Conservation (phyloP, 2,329 filamentous ascomycete genomes). For the Allantophomopsis cytisporea region DNA sequence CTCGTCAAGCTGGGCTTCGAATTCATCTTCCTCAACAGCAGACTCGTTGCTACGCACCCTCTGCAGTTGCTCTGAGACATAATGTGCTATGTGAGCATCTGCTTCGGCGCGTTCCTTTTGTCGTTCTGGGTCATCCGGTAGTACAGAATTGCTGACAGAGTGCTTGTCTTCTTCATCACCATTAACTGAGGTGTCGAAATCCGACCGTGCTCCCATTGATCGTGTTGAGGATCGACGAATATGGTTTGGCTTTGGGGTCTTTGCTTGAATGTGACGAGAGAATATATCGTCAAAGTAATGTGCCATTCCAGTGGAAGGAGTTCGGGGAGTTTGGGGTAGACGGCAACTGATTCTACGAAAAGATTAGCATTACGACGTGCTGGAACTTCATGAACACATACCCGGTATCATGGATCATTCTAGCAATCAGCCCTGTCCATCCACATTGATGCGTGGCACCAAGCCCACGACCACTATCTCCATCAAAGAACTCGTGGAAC, state of each 20-base stretch:
- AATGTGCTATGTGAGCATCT: constrained; percentile 62
- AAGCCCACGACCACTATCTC: constrained; percentile 76
- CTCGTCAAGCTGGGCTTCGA: constrained; percentile 40
- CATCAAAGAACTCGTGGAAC: constrained; percentile 98
- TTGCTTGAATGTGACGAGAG: constrained; percentile 34
- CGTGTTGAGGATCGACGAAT: constrained; percentile 69
- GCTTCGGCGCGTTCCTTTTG: constrained; percentile 36
- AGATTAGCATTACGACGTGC: constrained; percentile 24
- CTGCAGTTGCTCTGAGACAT: constrained; percentile 70
- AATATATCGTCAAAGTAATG: constrained; percentile 96
- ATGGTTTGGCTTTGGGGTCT: constrained; percentile 30
- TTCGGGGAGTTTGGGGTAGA: constrained; percentile 84
- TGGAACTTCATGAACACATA: constrained; percentile 29
- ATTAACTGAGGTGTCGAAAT: constrained; percentile 46
- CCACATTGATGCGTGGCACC: constrained; percentile 92
- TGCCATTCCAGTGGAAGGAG: constrained; percentile 67
- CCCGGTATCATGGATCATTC: constrained; percentile 97
- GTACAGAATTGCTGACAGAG: constrained; percentile 24
- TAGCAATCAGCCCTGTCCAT: constrained; percentile 90
- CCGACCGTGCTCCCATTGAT: constrained; percentile 73
- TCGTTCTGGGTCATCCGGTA: constrained; percentile 36
- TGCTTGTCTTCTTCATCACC: constrained; percentile 30
- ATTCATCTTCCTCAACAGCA: constrained; percentile 34
- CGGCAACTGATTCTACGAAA: constrained; percentile 63
- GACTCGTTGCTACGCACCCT: constrained; percentile 44